Evolutionary conservation across 2,329 filamentous ascomycete species (phyloP).

Genomic region (Sporothrix brasiliensis): DNA sequence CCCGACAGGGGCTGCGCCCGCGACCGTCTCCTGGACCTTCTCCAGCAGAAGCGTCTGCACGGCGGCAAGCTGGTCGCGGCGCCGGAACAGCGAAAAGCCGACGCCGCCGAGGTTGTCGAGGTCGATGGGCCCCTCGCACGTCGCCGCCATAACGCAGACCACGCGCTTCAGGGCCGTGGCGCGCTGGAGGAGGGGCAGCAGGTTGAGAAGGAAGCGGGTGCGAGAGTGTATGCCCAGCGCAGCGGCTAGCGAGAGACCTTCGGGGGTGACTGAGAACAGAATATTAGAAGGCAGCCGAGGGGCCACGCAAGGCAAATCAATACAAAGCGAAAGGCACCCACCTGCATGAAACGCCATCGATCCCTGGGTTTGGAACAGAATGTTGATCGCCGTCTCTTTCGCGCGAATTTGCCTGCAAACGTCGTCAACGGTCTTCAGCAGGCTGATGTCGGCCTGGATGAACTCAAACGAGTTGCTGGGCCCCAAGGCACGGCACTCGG

Average conservation of each 20-base stretch:
- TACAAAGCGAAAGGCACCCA: not conserved
- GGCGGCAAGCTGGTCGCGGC: constrained; percentile 51
- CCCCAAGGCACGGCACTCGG: constrained; percentile 50
- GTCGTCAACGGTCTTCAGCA: constrained; percentile 53
- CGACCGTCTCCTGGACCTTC: constrained; percentile 46
- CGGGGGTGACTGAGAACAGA: constrained; percentile 55
- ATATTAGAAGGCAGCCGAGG: not conserved
- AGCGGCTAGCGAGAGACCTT: constrained; percentile 58
- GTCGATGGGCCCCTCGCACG: constrained; percentile 50
- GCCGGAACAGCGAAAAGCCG: constrained; percentile 45
- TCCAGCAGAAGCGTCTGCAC: constrained; percentile 56
- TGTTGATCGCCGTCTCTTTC: constrained; percentile 54
- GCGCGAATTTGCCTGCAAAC: constrained; percentile 54
- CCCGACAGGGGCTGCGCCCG: constrained; percentile 48
- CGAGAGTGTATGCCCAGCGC: constrained; percentile 61
- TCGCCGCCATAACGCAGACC: constrained; percentile 57
- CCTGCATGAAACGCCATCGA: constrained; percentile 2
- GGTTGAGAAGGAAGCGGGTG: constrained; percentile 58
- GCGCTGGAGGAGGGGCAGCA: constrained; percentile 58
- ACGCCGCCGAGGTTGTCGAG: constrained; percentile 41
- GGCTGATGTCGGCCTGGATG: constrained; percentile 50
- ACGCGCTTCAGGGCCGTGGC: constrained; percentile 54
- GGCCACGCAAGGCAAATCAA: too few relatives aligned
- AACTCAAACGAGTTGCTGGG: constrained; percentile 52
- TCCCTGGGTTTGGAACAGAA: constrained; percentile 32